Evolutionary conservation across 208 protist species (phyloP).

Genomic region (Leishmania mexicana): DNA sequence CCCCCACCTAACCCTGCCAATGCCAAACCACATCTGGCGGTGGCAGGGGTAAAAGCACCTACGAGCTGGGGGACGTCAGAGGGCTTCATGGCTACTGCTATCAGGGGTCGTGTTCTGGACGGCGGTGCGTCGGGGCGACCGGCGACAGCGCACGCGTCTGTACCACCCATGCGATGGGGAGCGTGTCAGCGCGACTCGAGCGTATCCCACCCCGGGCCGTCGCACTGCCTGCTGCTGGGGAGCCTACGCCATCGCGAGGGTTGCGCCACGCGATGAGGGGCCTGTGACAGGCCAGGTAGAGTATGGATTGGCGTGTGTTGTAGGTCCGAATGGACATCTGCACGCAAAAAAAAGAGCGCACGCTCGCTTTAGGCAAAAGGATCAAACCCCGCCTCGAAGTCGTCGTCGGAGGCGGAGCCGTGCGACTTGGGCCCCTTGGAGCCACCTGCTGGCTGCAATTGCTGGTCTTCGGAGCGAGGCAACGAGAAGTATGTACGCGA

Average conservation of each 20-base stretch:
- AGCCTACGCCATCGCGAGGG: not conserved
- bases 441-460: not conserved
- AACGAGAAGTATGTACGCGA: not conserved
- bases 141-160: not conserved
- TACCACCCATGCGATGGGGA: not conserved
- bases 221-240: not conserved
- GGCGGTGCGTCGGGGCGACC: not conserved
- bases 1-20: not conserved
- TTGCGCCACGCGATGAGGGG: not conserved
- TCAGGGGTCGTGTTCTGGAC: not conserved
- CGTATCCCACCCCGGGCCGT: not conserved
- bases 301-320: too few species aligned
- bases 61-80: not conserved
- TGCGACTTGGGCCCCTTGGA: not conserved
- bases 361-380: constrained; percentile 35
- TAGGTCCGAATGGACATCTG: not conserved
- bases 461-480: not conserved
- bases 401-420: constrained; percentile 16
- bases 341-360: not conserved
- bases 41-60: not conserved
- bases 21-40: not conserved
- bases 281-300: not conserved
- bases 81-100: not conserved
- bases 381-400: constrained; percentile 56
- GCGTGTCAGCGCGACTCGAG: not conserved